phyloP scores from a whole-genome alignment of 148 eudicot genomes.

The Tetragonia tetragonoides region DNA sequence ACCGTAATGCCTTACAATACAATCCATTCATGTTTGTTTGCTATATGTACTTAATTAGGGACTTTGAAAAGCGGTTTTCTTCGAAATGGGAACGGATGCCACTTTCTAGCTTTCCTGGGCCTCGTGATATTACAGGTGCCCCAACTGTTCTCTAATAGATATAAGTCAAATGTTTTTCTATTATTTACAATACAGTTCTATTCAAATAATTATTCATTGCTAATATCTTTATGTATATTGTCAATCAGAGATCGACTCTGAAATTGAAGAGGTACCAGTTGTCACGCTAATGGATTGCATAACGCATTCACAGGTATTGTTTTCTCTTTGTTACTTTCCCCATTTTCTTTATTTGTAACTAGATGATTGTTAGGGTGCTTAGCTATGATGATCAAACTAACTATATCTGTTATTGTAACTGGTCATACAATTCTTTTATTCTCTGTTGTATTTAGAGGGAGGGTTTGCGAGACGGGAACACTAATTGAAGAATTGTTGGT shows the following conservation, averaged over 20 bases:
- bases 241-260: constrained; percentile 53
- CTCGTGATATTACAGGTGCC: constrained; percentile 64
- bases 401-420: not conserved
- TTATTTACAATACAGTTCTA: not conserved
- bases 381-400: not conserved
- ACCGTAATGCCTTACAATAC: not conserved
- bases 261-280: constrained; percentile 48
- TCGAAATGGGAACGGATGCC: constrained; percentile 73
- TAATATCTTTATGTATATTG: not conserved
- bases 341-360: not conserved
- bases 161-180: not conserved
- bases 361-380: not conserved
- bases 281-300: constrained; percentile 68
- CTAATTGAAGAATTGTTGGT: too few species aligned
- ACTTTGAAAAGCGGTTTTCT: constrained; percentile 44
- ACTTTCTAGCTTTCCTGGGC: constrained; percentile 68
- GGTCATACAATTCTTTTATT: not conserved
- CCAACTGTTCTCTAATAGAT: constrained; percentile 1
- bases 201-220: not conserved
- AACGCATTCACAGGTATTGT: constrained; percentile 60
- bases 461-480: not conserved
- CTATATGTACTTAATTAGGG: constrained; percentile 34
- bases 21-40: not conserved
- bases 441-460: not conserved
- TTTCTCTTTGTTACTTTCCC: not conserved